Percentiles rank a stretch among this genome's conserved stretches.
Conservation (phyloP, 2,329 filamentous ascomycete genomes). For the Sclerotinia trifoliorum region DNA sequence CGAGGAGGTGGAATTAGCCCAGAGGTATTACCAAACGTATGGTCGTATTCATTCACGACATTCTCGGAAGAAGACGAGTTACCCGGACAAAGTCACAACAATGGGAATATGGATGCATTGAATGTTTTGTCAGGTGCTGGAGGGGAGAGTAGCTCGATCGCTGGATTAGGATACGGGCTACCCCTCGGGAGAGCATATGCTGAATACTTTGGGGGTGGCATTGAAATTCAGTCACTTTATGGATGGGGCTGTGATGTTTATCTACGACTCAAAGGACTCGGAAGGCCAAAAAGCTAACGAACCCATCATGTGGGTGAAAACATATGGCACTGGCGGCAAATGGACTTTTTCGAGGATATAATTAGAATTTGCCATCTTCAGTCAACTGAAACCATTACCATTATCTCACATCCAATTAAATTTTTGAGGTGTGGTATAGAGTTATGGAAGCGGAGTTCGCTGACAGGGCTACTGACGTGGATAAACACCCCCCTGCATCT, state of each 20-base stretch:
- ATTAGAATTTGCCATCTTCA: slow-evolving; percentile 7
- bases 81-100: slow-evolving; percentile 45
- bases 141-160: slow-evolving; percentile 77
- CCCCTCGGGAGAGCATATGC: slow-evolving; percentile 91
- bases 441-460: background rate
- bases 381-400: slow-evolving; percentile 1
- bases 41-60: slow-evolving; percentile 97
- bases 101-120: slow-evolving; percentile 62
- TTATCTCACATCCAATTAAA: background rate
- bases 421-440: slow-evolving; percentile 15
- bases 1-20: slow-evolving; percentile 91
- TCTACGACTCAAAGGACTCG: slow-evolving; percentile 49
- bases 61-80: slow-evolving; percentile 65
- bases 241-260: slow-evolving; percentile 81
- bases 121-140: slow-evolving; percentile 72
- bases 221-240: slow-evolving; percentile 91
- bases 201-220: slow-evolving; percentile 96
- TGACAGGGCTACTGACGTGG: background rate
- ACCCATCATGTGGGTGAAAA: background rate
- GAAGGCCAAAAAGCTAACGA: slow-evolving; percentile 31
- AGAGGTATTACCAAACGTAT: slow-evolving; percentile 80
- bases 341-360: background rate
- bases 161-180: slow-evolving; percentile 88
- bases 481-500: background rate
- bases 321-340: background rate